A percentile compares a stretch with the other conserved stretches of the same genome.
Evolutionary conservation across 805 yeast species (phyloP).

Genomic region (Ogataea pignaliae): DNA sequence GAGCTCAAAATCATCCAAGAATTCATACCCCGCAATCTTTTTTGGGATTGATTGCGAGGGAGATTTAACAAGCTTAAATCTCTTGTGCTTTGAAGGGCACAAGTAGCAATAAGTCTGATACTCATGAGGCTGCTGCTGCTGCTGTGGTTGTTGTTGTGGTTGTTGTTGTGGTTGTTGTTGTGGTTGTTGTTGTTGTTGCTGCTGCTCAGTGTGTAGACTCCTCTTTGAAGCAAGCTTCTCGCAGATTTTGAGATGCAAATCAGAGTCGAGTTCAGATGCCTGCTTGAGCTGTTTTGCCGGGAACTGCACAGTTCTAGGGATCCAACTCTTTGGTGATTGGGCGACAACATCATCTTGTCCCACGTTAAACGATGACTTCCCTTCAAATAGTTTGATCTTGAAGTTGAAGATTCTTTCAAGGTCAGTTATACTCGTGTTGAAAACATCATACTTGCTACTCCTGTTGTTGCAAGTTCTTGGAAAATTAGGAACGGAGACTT

Average conservation of each 20-base stretch:
- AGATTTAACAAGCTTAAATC: neutral
- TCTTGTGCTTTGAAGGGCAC: no score
- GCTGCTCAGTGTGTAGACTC: neutral
- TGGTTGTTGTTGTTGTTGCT: neutral
- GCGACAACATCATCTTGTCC: no score
- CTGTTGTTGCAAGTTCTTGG: neutral
- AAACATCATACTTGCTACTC: conserved; percentile 7
- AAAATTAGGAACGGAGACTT: neutral
- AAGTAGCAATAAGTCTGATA: no score
- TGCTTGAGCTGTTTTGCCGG: neutral
- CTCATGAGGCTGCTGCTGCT: no score
- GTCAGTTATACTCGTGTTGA: conserved; percentile 18
- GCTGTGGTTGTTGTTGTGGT: neutral
- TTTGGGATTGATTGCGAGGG: neutral
- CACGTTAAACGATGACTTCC: neutral
- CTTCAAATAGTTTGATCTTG: conserved; percentile 14
- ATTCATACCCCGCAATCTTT: neutral
- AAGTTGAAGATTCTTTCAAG: conserved; percentile 21
- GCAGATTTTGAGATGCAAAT: conserved; percentile 1
- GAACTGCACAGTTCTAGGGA: neutral
- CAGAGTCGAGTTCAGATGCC: conserved; percentile 3
- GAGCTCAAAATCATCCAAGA: conserved; percentile 21
- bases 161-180: conserved; percentile 1
- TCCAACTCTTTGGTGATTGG: no score
- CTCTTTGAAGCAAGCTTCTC: conserved; percentile 1